phyloP scores from a whole-genome alignment of 345 rosid species.

The Syzygium oleosum region DNA sequence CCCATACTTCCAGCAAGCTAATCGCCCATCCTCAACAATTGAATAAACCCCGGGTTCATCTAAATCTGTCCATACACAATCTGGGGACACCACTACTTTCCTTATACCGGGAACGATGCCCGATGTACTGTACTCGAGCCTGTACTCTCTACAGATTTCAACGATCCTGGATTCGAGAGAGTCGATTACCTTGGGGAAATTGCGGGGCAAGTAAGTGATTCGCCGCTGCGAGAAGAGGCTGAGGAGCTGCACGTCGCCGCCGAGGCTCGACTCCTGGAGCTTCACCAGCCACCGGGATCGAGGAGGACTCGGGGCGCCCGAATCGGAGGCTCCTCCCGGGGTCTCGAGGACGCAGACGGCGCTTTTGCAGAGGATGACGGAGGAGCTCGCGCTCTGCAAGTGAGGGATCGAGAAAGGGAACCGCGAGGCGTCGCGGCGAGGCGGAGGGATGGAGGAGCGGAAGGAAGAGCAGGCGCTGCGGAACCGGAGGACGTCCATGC shows the following conservation, averaged over 20 bases:
- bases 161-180: constrained; percentile 2
- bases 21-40: neutral
- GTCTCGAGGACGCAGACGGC: neutral
- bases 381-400: neutral
- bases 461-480: constrained; percentile 20
- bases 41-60: neutral
- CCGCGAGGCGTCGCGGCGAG: neutral
- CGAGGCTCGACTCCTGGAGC: neutral
- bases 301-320: neutral
- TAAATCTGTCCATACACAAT: neutral
- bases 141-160: constrained; percentile 1
- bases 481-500: constrained; percentile 6
- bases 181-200: constrained; percentile 3
- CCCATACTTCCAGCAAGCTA: constrained; percentile 6
- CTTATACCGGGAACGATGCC: neutral
- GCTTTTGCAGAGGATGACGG: neutral
- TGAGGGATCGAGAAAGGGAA: neutral
- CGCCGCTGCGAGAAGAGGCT: neutral
- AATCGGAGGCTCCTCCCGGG: neutral
- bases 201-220: neutral
- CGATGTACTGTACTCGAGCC: neutral
- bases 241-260: neutral
- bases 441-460: constrained; percentile 3
- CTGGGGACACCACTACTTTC: neutral
- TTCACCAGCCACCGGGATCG: neutral